Base-by-base conservation (phyloP, 495 filamentous ascomycete species). In the Tuber brumale region DNA sequence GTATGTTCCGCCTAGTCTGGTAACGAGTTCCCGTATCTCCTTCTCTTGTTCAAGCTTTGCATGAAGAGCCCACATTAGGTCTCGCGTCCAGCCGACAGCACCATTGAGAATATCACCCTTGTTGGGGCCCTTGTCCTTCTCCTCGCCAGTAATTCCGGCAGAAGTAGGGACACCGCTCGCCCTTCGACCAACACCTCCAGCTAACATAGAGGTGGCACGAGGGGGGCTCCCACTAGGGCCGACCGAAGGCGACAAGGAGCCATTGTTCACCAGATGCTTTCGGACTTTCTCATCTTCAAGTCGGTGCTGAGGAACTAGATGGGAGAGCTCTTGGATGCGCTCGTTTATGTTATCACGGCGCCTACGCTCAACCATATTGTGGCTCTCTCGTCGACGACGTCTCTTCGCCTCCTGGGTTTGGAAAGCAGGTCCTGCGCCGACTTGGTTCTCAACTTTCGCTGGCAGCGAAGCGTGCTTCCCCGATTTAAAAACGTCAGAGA, bases 31-130 rank as follows among this genome's bases (percentile, higher is more conserved):
- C 69, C 90, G 88, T 61, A 97, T 88, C 79, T 97, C 91, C 31
- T 94, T 89, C 83, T 97, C 92, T 82, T 97, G 94, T 80, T 95
- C 90, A 71, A 95, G 86, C 84, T 97, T 97, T 76, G 91, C 85
- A 79, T 96, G 89, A 57, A 97, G 85, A 83, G 94, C 89, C 95
- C 95, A 98, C 95, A 99, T 98, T 69, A 99, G 86, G 85, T 99
- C 95, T 70, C 95, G 90, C 76, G 92, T 97, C 95, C 95, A 99
- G 84, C 92, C 92, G 70, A 99, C 95, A 23, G 95, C 92, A 43
- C 95, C 95, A 83, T 98, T 98, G 74, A 99, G 90, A 73, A 99
- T 98, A 82, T 99, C 95, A 66, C 95, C 95, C 85, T 99, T 99
- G 87, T 98, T 98, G 0, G 95, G 95, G 1, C 96, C 96, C 79